Base-by-base conservation (phyloP, 257 asterid genomes). In the Ligustrum vulgare region DNA sequence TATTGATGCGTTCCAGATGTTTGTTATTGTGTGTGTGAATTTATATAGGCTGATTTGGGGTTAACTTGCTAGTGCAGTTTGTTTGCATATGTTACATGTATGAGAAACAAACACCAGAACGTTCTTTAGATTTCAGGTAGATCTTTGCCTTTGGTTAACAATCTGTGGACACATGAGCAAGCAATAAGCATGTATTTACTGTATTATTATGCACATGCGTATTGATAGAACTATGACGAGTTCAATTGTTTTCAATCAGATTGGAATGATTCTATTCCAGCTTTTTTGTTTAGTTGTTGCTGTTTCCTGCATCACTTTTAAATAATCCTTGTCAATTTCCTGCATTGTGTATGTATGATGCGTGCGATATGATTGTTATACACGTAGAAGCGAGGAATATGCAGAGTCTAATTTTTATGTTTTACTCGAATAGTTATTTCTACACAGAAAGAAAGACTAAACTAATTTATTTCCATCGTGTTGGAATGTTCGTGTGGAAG, bases 21-120 rank as follows among this genome's bases (percentile, higher is more conserved):
- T 70, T 65, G 79, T 39, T 15, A 51, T 78, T 72, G 68, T 76
- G 79, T 34, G 7, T 28, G 45, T 68, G 33, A 36, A 67, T 60
- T 49, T 34, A 22, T 75, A 39, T 28, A 5, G 34, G 25, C n/a
- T 51, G 39, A 28, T 12, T 71, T 64, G 75, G 49, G 65, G 68
- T 39, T 1, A 18, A 13, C 13, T 15, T 35, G 54, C 49, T 8
- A 36, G 36, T 67, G 71, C 58, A 56, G 80, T 60, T 74, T 69
- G 39, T 64, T 22, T 71, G 51, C 35, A 23, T 16, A 18, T 18
- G 23, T n/a, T 51, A 51, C 23, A 18, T 18, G 20, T 18, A 47
- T 15, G 6, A 47, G 56, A 47, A 47, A 3, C 51, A 43, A 3
- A 7, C 18, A 47, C 3, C n/a, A 2, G n/a, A n/a, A 70, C 66